Conservation (phyloP, 2,329 filamentous ascomycete genomes). For the Aspergillus brasiliensis region DNA sequence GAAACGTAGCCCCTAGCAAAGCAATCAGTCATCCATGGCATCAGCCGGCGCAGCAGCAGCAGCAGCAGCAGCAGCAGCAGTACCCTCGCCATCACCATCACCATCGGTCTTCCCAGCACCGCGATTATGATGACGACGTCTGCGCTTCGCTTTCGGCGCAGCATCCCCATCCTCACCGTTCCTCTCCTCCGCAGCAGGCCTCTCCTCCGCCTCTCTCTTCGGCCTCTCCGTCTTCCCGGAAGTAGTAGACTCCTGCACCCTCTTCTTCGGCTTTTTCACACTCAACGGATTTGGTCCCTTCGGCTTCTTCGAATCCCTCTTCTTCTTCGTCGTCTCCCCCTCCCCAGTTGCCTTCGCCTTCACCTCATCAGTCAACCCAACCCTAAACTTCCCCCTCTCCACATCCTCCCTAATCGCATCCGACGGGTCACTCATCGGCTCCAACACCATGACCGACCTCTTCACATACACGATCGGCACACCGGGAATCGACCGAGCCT, state of each 20-base stretch:
- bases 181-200: conserved; percentile 23
- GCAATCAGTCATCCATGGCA: conserved; percentile 15
- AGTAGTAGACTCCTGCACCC: conserved; percentile 19
- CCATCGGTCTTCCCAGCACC: conserved; percentile 21
- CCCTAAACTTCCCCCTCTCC: conserved; percentile 51
- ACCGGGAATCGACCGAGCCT: conserved; percentile 48
- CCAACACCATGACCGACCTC: conserved; percentile 53
- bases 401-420: conserved; percentile 45
- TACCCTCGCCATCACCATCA: conserved; percentile 18
- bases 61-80: conserved; percentile 9
- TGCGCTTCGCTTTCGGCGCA: conserved; percentile 37
- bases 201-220: conserved; percentile 20
- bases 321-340: conserved; percentile 37
- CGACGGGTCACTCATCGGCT: conserved; percentile 49
- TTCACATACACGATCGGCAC: conserved; percentile 55
- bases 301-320: conserved; percentile 37
- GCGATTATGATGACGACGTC: conserved; percentile 38
- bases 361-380: conserved; percentile 38
- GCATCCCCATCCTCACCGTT: conserved; percentile 22
- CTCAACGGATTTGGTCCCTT: conserved; percentile 53
- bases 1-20: neutral
- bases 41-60: conserved; percentile 20
- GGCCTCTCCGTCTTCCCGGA: conserved; percentile 23
- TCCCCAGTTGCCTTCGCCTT: conserved; percentile 38
- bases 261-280: conserved; percentile 50